A percentile compares a stretch with the other conserved stretches of the same genome.
Conservation (phyloP, 1,284 basidiomycete species). For the Earliella scabrosa region DNA sequence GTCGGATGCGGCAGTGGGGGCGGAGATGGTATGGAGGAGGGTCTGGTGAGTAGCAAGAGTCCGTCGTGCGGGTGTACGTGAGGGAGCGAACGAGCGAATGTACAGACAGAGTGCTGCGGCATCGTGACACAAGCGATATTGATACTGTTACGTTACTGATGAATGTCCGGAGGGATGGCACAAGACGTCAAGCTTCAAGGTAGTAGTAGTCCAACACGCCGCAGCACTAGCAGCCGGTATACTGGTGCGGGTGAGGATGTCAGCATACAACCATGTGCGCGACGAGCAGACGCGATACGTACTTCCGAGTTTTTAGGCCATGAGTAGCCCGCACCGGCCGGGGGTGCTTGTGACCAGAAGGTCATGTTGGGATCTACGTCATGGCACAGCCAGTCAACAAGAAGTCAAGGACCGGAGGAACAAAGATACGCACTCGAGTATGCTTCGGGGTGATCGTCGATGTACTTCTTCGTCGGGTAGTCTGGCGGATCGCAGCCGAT, state of each 20-base stretch:
- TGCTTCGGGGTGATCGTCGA: constrained; percentile 36
- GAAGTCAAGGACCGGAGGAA: not conserved
- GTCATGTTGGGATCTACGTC: constrained; percentile 33
- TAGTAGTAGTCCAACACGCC: constrained; percentile 12
- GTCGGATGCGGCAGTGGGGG: not conserved
- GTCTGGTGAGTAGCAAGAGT: not conserved
- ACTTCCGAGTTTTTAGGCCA: constrained; percentile 37
- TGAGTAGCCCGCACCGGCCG: constrained; percentile 32
- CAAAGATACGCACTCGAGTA: constrained; percentile 37
- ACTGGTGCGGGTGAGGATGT: not conserved
- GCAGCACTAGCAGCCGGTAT: constrained; percentile 18
- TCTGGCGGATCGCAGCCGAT: constrained; percentile 61
- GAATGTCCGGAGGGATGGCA: constrained; percentile 18
- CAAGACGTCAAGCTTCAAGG: constrained; percentile 7
- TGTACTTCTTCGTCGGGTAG: constrained; percentile 57
- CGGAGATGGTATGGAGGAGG: not conserved
- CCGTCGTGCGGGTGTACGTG: not conserved
- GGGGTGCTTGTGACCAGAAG: constrained; percentile 30
- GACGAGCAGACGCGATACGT: not conserved
- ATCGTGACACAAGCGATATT: constrained; percentile 18
- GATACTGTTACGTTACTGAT: constrained; percentile 26
- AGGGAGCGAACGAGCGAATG: constrained; percentile 13
- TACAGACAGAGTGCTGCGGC: constrained; percentile 13
- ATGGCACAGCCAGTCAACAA: not conserved
- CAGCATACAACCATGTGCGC: not conserved